phyloP scores from a whole-genome alignment of 768 basidiomycete species.

The Russula vinacea region DNA sequence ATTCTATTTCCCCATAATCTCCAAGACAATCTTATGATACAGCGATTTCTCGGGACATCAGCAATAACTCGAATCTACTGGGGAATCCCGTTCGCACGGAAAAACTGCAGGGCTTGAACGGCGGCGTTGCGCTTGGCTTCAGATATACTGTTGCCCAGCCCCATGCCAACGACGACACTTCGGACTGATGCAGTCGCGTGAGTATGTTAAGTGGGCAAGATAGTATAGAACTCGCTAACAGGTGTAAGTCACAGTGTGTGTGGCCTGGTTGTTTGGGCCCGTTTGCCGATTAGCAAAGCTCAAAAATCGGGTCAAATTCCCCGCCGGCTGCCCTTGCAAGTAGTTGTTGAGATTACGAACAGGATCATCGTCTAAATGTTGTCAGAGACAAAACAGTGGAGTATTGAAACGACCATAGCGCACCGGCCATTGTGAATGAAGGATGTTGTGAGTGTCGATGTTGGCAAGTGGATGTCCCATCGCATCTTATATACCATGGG shows the following conservation, averaged over 20 bases:
- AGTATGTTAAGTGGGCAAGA: background rate
- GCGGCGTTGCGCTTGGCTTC: slow-evolving; percentile 1
- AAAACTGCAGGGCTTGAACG: background rate
- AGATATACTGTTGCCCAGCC: background rate
- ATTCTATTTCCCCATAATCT: background rate
- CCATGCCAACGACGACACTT: background rate
- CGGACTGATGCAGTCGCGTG: slow-evolving; percentile 3
- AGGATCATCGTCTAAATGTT: background rate
- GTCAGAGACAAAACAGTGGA: slow-evolving; percentile 5
- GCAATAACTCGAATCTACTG: background rate
- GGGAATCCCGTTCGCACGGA: background rate
- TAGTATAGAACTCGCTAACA: slow-evolving; percentile 10
- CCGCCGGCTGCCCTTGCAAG: background rate
- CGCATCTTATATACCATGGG: background rate
- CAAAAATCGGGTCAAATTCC: background rate
- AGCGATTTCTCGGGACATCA: background rate
- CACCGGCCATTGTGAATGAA: slow-evolving; percentile 6
- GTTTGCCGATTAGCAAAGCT: background rate
- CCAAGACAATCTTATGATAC: background rate
- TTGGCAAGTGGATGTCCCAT: background rate
- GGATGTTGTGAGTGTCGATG: background rate
- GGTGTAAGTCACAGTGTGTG: background rate
- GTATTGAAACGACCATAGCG: background rate
- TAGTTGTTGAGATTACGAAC: slow-evolving; percentile 16
- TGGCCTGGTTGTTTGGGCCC: slow-evolving; percentile 6